These are phyloP conservation scores for Pestalotiopsis sp. DNA, from an alignment of 2,329 filamentous ascomycete species.

Conservation along the genomic window DNA sequence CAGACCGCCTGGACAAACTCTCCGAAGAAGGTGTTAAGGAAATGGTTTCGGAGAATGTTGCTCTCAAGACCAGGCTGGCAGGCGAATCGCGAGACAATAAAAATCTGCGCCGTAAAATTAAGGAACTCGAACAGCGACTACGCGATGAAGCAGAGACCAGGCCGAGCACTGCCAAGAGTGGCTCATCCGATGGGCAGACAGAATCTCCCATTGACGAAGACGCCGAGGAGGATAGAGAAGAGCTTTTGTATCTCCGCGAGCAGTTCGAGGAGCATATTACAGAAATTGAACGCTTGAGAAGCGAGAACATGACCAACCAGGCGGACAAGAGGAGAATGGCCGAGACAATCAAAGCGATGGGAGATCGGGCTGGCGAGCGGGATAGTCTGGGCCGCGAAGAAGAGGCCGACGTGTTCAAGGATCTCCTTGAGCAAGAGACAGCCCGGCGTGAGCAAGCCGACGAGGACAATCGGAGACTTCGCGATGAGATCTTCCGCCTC, in stretches of 20 bases:
- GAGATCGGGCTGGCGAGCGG: slow-evolving; percentile 46
- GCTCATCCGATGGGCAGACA: slow-evolving; percentile 61
- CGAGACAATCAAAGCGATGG: slow-evolving; percentile 70
- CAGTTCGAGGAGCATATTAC: slow-evolving; percentile 82
- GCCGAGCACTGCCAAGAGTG: slow-evolving; percentile 62
- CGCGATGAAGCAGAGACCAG: slow-evolving; percentile 64
- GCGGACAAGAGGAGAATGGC: slow-evolving; percentile 85
- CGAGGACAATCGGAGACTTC: slow-evolving; percentile 81
- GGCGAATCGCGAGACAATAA: slow-evolving; percentile 92
- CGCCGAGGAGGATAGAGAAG: slow-evolving; percentile 76
- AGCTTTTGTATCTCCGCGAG: slow-evolving; percentile 83
- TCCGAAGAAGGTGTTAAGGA: slow-evolving; percentile 97
- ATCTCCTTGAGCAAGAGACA: slow-evolving; percentile 90
- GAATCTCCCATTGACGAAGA: slow-evolving; percentile 61
- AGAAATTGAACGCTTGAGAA: slow-evolving; percentile 80
- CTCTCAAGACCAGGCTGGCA: slow-evolving; percentile 87
- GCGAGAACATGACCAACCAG: slow-evolving; percentile 78
- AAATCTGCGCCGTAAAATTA: slow-evolving; percentile 75
- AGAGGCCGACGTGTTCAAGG: slow-evolving; percentile 88
- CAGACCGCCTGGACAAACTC: slow-evolving; percentile 87
- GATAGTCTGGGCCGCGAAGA: slow-evolving; percentile 57
- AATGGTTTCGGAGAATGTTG: slow-evolving; percentile 97
- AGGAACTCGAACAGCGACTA: slow-evolving; percentile 83
- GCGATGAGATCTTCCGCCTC: slow-evolving; percentile 81
- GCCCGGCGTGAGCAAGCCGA: slow-evolving; percentile 87